Base-by-base conservation (phyloP, 108 stramenopile genomes). In the Cyclostephanos tholiformis region DNA sequence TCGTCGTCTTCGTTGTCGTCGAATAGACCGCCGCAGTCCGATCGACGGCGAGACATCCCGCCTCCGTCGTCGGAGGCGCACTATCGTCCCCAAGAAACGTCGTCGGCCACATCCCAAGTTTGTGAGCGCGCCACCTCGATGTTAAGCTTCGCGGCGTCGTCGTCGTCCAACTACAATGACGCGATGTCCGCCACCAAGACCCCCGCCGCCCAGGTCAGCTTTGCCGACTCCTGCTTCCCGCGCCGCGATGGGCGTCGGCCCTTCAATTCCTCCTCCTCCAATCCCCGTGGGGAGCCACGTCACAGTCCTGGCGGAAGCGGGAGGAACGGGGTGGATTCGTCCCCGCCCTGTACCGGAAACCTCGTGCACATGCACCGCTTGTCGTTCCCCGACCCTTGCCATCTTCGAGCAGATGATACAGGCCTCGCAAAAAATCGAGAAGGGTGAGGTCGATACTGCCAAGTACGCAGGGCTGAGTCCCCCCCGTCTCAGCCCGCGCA, bases 391-490 rank as follows among this genome's bases (percentile, higher is more conserved):
- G 30, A 80, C 79, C 57, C 68, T 80, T 19, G 79, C 79, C 63
- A 80, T 80, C 62, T 80, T 80, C 49, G 79, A 80, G 14, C 79
- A 80, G 68, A 80, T 80, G 79, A 65, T 80, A 25, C 67, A 80
- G 46, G 79, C 79, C 1, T 80, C 79, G 5, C 72, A 80, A 9
- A 69, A 60, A 46, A n/a, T 69, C 26, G 79, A 72, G 12, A 46
- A 61, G 14, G 79, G 64, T 7, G 66, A 70, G 58, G 41, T 55
- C 29, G 53, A 6, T 25, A 26, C 67, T 16, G 55, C 20, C 29
- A 70, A 56, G 29, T 78, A 72, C 63, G 65, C 77, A 10, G 71
- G 71, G 23, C 32, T 79, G 30, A 73, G 71, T 44, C 66, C 78
- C 13, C 78, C 78, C 55, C 74, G 74, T 49, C 39, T 80, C 9